phyloP scores from a whole-genome alignment of 2,329 filamentous ascomycete species.

The Cercospora berteroae region DNA sequence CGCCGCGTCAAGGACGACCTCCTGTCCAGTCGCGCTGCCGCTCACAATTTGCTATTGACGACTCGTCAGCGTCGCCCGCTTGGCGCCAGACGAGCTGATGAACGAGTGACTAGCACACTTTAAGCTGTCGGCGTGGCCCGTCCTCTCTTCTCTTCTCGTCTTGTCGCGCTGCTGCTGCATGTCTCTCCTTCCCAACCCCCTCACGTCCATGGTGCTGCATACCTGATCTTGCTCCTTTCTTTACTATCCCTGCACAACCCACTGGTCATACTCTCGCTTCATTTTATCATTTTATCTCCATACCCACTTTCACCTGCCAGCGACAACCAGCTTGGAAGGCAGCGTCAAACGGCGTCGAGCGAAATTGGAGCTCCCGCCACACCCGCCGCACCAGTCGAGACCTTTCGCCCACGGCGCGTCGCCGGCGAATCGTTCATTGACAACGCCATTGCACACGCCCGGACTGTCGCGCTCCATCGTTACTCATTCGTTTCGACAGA shows the following conservation, averaged over 20 bases:
- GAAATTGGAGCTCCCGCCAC: constrained; percentile 11
- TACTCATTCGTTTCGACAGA: not conserved
- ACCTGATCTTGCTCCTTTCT: constrained; percentile 5
- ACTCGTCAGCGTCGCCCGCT: not conserved
- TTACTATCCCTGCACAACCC: constrained; percentile 3
- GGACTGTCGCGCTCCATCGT: not conserved
- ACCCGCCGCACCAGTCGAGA: not conserved
- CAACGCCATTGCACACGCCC: not conserved
- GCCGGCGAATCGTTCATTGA: not conserved
- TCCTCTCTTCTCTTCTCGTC: not conserved
- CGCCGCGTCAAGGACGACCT: not conserved
- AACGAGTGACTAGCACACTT: not conserved
- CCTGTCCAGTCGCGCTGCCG: not conserved
- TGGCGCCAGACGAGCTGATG: not conserved
- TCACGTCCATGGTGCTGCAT: not conserved
- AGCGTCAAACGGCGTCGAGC: not conserved
- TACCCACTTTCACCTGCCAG: not conserved
- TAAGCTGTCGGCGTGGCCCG: not conserved
- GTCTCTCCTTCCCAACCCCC: constrained; percentile 2
- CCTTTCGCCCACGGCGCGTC: not conserved
- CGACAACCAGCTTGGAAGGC: not conserved
- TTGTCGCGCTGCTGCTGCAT: not conserved
- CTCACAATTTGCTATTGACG: not conserved
- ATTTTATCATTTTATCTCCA: not conserved
- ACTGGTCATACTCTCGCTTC: not conserved